A percentile compares a stretch with the other conserved stretches of the same genome.
These are phyloP conservation scores for Aspergillus nidulans DNA, from an alignment of 495 filamentous ascomycete species.

Conservation along the genomic window DNA sequence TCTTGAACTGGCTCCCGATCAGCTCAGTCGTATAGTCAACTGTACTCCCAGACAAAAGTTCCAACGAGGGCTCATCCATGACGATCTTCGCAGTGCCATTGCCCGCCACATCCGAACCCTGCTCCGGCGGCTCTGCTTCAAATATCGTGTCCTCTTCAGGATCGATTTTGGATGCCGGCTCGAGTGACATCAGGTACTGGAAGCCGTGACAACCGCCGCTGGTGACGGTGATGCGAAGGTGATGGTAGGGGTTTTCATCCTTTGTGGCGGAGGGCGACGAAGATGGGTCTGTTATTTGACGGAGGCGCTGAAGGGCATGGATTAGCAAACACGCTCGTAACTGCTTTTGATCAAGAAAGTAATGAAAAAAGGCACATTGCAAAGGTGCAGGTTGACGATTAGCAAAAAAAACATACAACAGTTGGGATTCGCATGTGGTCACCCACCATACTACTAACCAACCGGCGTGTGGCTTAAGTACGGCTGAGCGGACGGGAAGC, in stretches of 20 bases:
- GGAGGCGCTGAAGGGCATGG: constrained; percentile 54
- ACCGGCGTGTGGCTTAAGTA: too few relatives aligned
- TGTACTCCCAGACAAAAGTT: constrained; percentile 85
- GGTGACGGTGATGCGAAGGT: constrained; percentile 85
- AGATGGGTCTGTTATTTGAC: constrained; percentile 48
- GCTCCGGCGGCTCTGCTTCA: constrained; percentile 37
- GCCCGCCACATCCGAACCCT: constrained; percentile 25
- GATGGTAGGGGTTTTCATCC: constrained; percentile 75
- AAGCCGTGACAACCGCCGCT: constrained; percentile 96
- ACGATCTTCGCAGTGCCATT: constrained; percentile 71
- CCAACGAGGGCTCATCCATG: constrained; percentile 81
- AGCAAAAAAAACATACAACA: too few relatives aligned
- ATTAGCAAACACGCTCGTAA: too few relatives aligned
- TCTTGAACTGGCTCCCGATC: constrained; percentile 97
- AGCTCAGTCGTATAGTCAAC: constrained; percentile 95
- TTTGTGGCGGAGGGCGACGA: constrained; percentile 44
- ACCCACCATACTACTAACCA: too few relatives aligned
- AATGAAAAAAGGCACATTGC: too few relatives aligned
- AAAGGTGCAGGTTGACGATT: too few relatives aligned
- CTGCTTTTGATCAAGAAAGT: too few relatives aligned
- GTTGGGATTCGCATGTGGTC: too few relatives aligned
- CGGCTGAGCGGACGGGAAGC: too few relatives aligned
- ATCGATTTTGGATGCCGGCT: constrained; percentile 53
- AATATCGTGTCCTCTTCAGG: constrained; percentile 72
- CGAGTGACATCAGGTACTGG: constrained; percentile 90